Conservation (phyloP, 164 flowering plant genomes). For the Amborella trichopoda region DNA sequence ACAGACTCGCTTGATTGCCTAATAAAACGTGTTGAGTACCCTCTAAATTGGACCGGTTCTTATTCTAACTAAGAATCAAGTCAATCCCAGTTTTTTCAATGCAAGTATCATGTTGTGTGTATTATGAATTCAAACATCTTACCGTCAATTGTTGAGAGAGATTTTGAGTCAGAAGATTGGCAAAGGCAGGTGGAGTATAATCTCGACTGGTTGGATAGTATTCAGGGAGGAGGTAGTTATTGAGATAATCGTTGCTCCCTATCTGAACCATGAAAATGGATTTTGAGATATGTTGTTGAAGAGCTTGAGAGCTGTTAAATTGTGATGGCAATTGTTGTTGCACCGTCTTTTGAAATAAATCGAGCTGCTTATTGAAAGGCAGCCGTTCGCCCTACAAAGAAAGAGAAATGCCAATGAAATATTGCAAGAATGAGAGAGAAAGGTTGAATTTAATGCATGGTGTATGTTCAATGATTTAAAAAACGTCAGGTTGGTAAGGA, state of each 20-base stretch:
- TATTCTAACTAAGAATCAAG: background rate
- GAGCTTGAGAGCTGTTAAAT: background rate
- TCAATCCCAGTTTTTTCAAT: background rate
- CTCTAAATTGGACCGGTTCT: background rate
- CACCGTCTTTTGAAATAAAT: slow-evolving; percentile 16
- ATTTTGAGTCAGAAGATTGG: slow-evolving; percentile 9
- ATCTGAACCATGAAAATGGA: slow-evolving; percentile 22
- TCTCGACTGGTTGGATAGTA: slow-evolving; percentile 1
- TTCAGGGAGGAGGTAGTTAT: slow-evolving; percentile 17
- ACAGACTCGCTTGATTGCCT: background rate
- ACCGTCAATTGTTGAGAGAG: slow-evolving; percentile 14
- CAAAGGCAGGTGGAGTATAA: slow-evolving; percentile 9
- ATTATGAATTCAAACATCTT: background rate
- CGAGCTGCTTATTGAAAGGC: slow-evolving; percentile 21
- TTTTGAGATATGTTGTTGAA: slow-evolving; percentile 17
- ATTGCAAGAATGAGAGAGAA: too few relatives aligned
- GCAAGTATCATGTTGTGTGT: background rate
- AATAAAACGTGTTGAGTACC: background rate
- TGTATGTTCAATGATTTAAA: too few relatives aligned
- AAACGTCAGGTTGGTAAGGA: too few relatives aligned
- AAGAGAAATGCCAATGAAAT: too few relatives aligned
- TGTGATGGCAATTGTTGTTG: slow-evolving; percentile 3
- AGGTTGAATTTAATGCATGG: too few relatives aligned
- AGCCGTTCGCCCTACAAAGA: slow-evolving; percentile 27
- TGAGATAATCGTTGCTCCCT: slow-evolving; percentile 40